Percentiles rank a stretch among this genome's conserved stretches.
phyloP scores from a whole-genome alignment of 2,329 filamentous ascomycete species.

The Bipolaris zeicola region DNA sequence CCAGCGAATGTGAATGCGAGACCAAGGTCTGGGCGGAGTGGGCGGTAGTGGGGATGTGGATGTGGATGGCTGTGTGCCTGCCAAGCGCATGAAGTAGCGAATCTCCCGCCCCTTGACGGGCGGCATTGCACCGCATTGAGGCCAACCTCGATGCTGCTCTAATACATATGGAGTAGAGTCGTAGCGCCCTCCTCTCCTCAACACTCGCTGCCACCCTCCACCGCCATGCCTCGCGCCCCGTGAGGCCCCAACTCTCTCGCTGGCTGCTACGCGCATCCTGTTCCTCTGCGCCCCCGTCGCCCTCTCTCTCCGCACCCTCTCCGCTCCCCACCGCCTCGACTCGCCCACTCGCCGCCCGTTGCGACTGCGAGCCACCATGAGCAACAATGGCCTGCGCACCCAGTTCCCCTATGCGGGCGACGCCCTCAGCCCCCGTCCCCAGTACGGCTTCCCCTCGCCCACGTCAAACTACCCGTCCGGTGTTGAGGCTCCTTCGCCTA shows the following conservation, averaged over 20 bases:
- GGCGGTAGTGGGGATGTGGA: conserved; percentile 8
- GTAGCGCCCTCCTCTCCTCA: conserved; percentile 12
- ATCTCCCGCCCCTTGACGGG: conserved; percentile 16
- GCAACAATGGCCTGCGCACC: conserved; percentile 43
- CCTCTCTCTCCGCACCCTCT: conserved; percentile 26
- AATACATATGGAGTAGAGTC: conserved; percentile 6
- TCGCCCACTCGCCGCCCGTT: conserved; percentile 11
- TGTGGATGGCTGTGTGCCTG: conserved; percentile 7
- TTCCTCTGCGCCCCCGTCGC: conserved; percentile 29
- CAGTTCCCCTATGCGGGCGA: conserved; percentile 42
- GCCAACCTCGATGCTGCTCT: conserved; percentile 7
- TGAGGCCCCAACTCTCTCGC: conserved; percentile 31
- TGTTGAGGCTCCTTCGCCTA: conserved; percentile 38
- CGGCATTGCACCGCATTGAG: not conserved
- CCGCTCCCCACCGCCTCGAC: conserved; percentile 30
- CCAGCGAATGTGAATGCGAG: conserved; percentile 2
- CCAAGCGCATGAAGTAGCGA: conserved; percentile 13
- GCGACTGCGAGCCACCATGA: conserved; percentile 29
- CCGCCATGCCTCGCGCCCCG: conserved; percentile 24
- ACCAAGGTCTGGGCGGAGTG: not conserved
- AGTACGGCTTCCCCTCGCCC: conserved; percentile 47
- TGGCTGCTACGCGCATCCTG: conserved; percentile 34
- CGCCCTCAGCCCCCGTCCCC: conserved; percentile 39
- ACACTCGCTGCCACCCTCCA: not conserved
- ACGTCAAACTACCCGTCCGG: conserved; percentile 47